Percentiles rank a stretch among this genome's conserved stretches.
phyloP scores from a whole-genome alignment of 139 green algal genomes.

The Coccomyxa sp. region DNA sequence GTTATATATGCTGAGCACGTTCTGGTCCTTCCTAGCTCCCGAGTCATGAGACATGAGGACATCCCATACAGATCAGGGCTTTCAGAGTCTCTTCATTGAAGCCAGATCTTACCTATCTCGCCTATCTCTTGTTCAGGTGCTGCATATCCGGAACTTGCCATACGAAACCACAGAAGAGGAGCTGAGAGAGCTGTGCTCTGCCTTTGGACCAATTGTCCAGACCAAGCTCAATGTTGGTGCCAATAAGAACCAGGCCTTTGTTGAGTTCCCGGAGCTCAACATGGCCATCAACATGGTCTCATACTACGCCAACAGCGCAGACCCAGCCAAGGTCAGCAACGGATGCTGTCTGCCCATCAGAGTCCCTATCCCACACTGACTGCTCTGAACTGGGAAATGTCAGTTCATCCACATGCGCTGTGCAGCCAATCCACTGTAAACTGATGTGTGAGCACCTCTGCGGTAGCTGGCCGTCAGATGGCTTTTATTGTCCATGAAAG shows the following conservation, averaged over 20 bases:
- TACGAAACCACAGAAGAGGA: constrained; percentile 58
- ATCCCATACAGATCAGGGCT: neutral
- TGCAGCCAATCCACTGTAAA: too few relatives aligned
- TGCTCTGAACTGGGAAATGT: too few relatives aligned
- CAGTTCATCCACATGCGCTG: too few relatives aligned
- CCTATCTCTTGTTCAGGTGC: constrained; percentile 36
- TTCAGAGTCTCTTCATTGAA: neutral
- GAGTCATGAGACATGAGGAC: too few relatives aligned
- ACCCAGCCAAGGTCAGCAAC: constrained; percentile 46
- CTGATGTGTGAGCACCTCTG: too few relatives aligned
- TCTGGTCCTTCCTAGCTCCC: too few relatives aligned
- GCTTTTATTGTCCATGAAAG: too few relatives aligned
- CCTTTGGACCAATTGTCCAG: constrained; percentile 52
- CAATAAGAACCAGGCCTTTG: constrained; percentile 65
- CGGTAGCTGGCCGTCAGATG: too few relatives aligned
- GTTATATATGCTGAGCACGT: too few relatives aligned
- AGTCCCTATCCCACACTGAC: too few relatives aligned
- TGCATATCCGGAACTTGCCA: constrained; percentile 70
- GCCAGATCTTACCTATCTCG: neutral
- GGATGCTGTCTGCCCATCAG: too few relatives aligned
- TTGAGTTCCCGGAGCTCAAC: constrained; percentile 61
- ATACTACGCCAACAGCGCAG: constrained; percentile 44
- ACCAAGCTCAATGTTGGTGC: constrained; percentile 58
- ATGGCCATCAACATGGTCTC: constrained; percentile 56
- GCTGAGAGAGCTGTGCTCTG: constrained; percentile 43